phyloP scores from a whole-genome alignment of 106 monocot species.

The Dactylorhiza incarnata region DNA sequence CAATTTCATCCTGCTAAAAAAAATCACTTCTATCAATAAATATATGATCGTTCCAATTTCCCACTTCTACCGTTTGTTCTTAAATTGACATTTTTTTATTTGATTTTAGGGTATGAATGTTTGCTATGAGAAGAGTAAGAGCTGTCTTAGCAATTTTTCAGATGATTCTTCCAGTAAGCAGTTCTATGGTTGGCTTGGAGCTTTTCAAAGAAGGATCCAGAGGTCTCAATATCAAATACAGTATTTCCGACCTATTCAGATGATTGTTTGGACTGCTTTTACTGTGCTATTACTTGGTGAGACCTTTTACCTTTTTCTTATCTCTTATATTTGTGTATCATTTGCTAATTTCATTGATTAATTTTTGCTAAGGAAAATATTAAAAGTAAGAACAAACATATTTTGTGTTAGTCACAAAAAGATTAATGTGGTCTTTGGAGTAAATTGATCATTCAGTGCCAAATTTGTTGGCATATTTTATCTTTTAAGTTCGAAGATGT shows the following conservation, averaged over 20 bases:
- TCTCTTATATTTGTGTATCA: background rate
- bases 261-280: conserved; percentile 30
- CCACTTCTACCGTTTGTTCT: background rate
- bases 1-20: background rate
- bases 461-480: no score
- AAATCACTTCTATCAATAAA: background rate
- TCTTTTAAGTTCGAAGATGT: no score
- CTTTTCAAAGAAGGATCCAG: conserved; percentile 73
- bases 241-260: conserved; percentile 66
- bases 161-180: conserved; percentile 59
- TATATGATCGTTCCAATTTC: background rate
- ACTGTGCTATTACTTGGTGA: conserved; percentile 44
- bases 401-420: no score
- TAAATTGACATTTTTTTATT: background rate
- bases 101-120: conserved; percentile 18
- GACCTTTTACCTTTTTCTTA: conserved; percentile 9
- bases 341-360: no score
- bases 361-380: no score
- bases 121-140: conserved; percentile 62
- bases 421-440: no score
- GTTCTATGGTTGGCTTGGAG: conserved; percentile 78
- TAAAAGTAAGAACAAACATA: no score
- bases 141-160: conserved; percentile 42
- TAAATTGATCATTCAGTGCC: no score
- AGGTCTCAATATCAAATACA: conserved; percentile 92